Base-by-base conservation (phyloP, 148 eudicot species). In the Diospyros lotus region DNA sequence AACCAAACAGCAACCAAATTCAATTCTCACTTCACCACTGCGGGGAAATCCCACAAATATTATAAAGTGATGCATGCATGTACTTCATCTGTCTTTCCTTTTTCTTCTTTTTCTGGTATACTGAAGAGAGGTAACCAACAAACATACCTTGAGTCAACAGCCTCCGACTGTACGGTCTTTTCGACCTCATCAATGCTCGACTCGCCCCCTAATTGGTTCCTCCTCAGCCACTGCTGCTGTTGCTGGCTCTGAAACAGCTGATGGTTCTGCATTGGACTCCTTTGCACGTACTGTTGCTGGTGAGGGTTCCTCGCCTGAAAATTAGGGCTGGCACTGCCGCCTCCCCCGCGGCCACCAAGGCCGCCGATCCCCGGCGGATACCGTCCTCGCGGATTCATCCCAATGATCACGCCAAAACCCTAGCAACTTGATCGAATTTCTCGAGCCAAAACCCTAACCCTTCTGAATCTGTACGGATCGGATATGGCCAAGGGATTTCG, bases 311-410 rank as follows among this genome's bases (percentile, higher is more conserved):
- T 58, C 15, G 44, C 80, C 3, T 87, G 89, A 59, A 65, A 86
- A 77, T 84, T 85, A 83, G 92, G 92, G 86, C 84, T 87, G 55
- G 50, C 56, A 56, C 78, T 64, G 2, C 76, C 79, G 55, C 83
- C 84, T 11, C 88, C 82, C 2, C 86, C 83, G 60, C 89, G 81
- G 72, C 85, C 87, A 3, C 89, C 79, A 3, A 87, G 86, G 45
- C 84, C 82, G 44, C 87, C 92, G 60, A 92, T 88, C 68, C 95
- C 97, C 18, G 97, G 94, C 50, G 94, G 92, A 77, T 88, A 90
- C 45, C 97, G 81, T 15, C 84, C 80, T 65, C 88, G 59, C 62
- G 73, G 3, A 44, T 60, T 78, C 77, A 73, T 78, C 72, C 46
- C 43, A n/a, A 15, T 3, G 72, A 13, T 72, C 51, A n/a, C 64